Percentiles rank a stretch among this genome's conserved stretches.
phyloP scores from a whole-genome alignment of 805 yeast genomes.

The Kodamaea leandrae region DNA sequence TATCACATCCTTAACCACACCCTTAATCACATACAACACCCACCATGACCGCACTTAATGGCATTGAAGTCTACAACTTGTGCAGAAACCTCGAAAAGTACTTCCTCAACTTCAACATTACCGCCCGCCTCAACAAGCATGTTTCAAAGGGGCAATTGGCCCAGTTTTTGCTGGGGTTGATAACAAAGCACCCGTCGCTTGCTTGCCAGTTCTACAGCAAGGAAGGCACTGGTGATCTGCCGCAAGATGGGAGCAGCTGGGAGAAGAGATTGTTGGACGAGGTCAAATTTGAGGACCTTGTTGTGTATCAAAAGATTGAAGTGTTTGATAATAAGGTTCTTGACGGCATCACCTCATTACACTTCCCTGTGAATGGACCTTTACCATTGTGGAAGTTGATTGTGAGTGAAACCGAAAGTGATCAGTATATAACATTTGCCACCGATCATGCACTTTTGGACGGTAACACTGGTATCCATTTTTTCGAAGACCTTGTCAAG shows the following conservation, averaged over 20 bases:
- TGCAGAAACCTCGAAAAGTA: slow-evolving; percentile 1
- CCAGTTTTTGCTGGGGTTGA: neutral
- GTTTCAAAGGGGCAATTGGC: slow-evolving; percentile 2
- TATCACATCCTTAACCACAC: neutral
- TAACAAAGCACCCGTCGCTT: neutral
- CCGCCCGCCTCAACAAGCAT: slow-evolving; percentile 1
- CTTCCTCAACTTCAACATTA: slow-evolving; percentile 4
- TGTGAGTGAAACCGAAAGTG: neutral
- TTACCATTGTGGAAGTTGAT: slow-evolving; percentile 7
- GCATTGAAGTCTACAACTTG: slow-evolving; percentile 4
- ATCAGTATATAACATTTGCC: slow-evolving; percentile 4
- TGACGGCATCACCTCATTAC: neutral
- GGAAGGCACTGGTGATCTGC: slow-evolving; percentile 1
- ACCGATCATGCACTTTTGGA: slow-evolving; percentile 3
- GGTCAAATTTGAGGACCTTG: slow-evolving; percentile 7
- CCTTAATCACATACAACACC: neutral
- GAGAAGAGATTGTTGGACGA: neutral
- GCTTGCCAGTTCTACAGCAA: slow-evolving; percentile 4
- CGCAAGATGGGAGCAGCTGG: slow-evolving; percentile 2
- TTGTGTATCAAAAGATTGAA: slow-evolving; percentile 3
- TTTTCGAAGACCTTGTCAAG: slow-evolving; percentile 4
- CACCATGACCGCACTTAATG: too few species aligned
- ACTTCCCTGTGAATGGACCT: neutral
- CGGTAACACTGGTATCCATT: slow-evolving; percentile 2
- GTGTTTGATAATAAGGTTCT: neutral